phyloP scores from a whole-genome alignment of 768 basidiomycete species.

The Cystobasidium onofrii region DNA sequence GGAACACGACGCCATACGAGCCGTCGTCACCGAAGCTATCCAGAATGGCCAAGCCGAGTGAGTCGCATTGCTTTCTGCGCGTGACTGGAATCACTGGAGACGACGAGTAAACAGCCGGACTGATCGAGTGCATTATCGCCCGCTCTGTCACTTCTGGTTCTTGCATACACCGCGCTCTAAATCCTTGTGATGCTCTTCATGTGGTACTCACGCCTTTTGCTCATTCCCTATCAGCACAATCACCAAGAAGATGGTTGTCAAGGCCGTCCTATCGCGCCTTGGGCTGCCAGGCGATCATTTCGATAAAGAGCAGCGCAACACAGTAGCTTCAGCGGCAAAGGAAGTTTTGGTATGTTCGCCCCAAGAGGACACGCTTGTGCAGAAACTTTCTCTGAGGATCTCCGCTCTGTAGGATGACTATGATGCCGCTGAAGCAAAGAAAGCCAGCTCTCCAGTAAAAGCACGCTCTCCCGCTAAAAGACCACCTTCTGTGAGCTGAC shows the following conservation, averaged over 20 bases:
- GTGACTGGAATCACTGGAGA: neutral
- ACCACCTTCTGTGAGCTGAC: neutral
- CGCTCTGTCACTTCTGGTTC: too few relatives aligned
- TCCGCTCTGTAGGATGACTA: neutral
- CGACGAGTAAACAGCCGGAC: constrained; percentile 18
- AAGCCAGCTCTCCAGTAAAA: neutral
- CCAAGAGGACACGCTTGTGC: too few relatives aligned
- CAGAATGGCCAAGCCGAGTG: constrained; percentile 12
- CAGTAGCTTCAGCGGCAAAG: neutral
- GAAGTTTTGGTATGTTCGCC: constrained; percentile 1
- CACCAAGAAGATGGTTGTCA: constrained; percentile 10
- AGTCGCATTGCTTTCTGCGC: neutral
- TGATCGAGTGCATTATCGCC: neutral
- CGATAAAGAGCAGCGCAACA: constrained; percentile 2
- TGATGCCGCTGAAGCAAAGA: neutral
- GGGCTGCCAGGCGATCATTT: constrained; percentile 8
- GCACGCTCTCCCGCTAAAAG: neutral
- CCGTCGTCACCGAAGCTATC: constrained; percentile 7
- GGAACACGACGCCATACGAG: neutral
- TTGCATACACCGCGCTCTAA: too few relatives aligned
- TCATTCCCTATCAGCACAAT: constrained; percentile 18
- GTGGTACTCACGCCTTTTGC: too few relatives aligned
- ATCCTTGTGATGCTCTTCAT: too few relatives aligned
- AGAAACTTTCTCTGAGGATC: too few relatives aligned
- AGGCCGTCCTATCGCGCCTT: neutral